phyloP scores from a whole-genome alignment of 1,284 basidiomycete genomes.

The Sporisorium exsertum region DNA sequence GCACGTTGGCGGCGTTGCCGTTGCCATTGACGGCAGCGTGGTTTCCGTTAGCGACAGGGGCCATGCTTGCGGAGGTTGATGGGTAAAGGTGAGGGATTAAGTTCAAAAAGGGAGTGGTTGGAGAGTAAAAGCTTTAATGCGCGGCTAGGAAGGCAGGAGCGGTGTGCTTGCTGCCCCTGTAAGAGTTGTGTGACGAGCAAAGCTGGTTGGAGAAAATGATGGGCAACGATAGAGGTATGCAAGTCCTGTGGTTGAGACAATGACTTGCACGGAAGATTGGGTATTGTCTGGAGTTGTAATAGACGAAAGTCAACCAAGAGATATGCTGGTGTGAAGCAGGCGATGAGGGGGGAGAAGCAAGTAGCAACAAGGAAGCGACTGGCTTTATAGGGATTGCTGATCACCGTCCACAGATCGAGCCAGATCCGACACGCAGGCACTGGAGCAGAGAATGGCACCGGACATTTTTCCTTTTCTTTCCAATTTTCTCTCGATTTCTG shows the following conservation, averaged over 20 bases:
- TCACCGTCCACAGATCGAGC: background rate
- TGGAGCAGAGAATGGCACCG: background rate
- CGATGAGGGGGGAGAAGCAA: slow-evolving; percentile 5
- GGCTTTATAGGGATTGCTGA: background rate
- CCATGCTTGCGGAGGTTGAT: slow-evolving; percentile 47
- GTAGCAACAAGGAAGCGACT: background rate
- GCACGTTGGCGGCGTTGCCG: slow-evolving; percentile 41
- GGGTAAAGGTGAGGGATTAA: slow-evolving; percentile 1
- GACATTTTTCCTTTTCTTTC: too few species aligned
- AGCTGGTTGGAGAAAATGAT: slow-evolving; percentile 68
- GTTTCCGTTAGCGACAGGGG: slow-evolving; percentile 61
- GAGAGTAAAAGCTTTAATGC: slow-evolving; percentile 42
- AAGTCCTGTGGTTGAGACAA: slow-evolving; percentile 47
- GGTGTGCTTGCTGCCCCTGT: slow-evolving; percentile 67
- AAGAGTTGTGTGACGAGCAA: slow-evolving; percentile 65
- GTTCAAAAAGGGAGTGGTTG: slow-evolving; percentile 19
- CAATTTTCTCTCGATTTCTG: background rate
- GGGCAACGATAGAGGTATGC: slow-evolving; percentile 48
- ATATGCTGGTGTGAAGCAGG: slow-evolving; percentile 1
- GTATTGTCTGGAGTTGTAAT: background rate
- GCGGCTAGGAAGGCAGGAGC: slow-evolving; percentile 60
- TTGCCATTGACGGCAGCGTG: slow-evolving; percentile 33
- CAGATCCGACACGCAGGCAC: background rate
- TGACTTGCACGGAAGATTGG: slow-evolving; percentile 40
- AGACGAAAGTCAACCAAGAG: slow-evolving; percentile 2